Conservation (phyloP, 2,329 filamentous ascomycete species). For the Epichloe scottii region DNA sequence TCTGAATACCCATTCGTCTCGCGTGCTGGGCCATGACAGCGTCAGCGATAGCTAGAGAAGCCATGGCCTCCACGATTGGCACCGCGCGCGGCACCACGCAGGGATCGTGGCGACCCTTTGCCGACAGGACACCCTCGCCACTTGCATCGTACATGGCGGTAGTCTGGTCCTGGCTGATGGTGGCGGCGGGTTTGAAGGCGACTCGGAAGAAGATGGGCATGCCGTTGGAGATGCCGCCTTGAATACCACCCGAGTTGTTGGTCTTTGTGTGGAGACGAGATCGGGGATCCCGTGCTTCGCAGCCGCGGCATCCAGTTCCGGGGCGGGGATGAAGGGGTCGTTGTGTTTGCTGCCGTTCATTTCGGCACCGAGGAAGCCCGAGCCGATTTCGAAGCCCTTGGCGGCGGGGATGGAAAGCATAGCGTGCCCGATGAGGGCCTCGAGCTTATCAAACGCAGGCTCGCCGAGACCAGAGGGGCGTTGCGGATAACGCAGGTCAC, state of each 20-base stretch:
- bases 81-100: slow-evolving; percentile 84
- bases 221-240: slow-evolving; percentile 91
- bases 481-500: slow-evolving; percentile 90
- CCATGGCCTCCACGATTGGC: slow-evolving; percentile 86
- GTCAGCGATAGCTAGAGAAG: slow-evolving; percentile 76
- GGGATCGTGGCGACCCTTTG: slow-evolving; percentile 89
- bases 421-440: slow-evolving; percentile 80
- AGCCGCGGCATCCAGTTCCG: slow-evolving; percentile 33
- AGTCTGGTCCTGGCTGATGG: slow-evolving; percentile 77
- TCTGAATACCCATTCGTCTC: slow-evolving; percentile 28
- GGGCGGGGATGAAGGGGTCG: slow-evolving; percentile 42
- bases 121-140: slow-evolving; percentile 62
- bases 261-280: slow-evolving; percentile 72
- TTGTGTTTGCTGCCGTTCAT: slow-evolving; percentile 86
- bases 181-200: slow-evolving; percentile 89
- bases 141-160: slow-evolving; percentile 69
- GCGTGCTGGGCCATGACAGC: slow-evolving; percentile 72
- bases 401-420: slow-evolving; percentile 93
- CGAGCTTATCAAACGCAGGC: slow-evolving; percentile 90
- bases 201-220: slow-evolving; percentile 90
- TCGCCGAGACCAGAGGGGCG: slow-evolving; percentile 73
- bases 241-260: slow-evolving; percentile 89
- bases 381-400: slow-evolving; percentile 93
- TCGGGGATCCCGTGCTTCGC: slow-evolving; percentile 32
- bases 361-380: slow-evolving; percentile 77